Evolutionary conservation across 176 grass and related monocot genomes (phyloP).

Genomic region (Avena eriantha): DNA sequence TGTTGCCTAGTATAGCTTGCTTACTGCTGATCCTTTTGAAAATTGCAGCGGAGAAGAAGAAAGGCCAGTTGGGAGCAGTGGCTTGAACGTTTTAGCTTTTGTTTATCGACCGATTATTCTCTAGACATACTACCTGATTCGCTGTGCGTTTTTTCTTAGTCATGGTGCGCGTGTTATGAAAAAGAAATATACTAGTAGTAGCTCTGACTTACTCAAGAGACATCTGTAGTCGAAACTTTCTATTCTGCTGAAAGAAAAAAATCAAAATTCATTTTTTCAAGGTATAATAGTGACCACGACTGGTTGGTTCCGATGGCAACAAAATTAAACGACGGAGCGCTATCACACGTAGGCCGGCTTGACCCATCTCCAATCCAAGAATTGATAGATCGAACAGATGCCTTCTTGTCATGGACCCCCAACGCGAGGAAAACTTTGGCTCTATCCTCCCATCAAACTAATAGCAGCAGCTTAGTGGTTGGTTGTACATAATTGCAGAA

Average conservation of each 20-base stretch:
- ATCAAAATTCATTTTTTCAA: not conserved
- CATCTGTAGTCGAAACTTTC: not conserved
- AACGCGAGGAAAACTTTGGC: not conserved
- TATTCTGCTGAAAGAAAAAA: not conserved
- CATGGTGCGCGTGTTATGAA: not conserved
- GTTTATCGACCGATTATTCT: not conserved
- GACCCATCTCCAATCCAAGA: constrained; percentile 12
- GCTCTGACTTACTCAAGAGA: not conserved
- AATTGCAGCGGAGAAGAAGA: not conserved
- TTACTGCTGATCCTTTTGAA: not conserved
- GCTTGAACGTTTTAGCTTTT: not conserved
- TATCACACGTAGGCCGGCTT: not conserved
- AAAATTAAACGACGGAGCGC: constrained; percentile 13
- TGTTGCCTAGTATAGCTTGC: not conserved
- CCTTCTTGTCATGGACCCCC: constrained; percentile 44
- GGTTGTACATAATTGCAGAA: not conserved
- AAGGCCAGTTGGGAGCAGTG: not conserved
- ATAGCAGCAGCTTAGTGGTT: not conserved
- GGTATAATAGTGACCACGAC: not conserved
- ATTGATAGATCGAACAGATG: constrained; percentile 10
- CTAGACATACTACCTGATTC: not conserved
- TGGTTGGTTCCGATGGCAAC: not conserved
- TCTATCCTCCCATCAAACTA: constrained; percentile 5
- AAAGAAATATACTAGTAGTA: not conserved
- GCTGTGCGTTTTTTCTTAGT: not conserved